Conservation (phyloP, 2,329 filamentous ascomycete species). For the Metarhizium sp. region DNA sequence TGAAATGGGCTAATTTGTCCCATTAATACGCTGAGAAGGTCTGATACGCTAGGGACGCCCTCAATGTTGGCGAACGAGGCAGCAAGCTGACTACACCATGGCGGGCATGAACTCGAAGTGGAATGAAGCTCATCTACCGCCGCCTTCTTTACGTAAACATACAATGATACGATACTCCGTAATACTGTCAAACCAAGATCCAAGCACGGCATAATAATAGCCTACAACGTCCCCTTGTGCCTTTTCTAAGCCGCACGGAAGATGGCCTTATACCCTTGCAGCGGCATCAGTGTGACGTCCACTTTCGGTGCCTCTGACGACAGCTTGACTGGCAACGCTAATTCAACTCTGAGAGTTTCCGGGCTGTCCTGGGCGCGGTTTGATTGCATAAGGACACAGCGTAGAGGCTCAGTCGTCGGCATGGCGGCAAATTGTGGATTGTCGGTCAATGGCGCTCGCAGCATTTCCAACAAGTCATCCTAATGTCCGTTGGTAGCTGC, state of each 20-base stretch:
- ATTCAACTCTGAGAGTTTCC: not conserved
- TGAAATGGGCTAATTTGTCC: not conserved
- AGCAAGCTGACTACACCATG: not conserved
- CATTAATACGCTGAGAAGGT: not conserved
- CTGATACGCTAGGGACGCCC: not conserved
- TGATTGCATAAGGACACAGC: not conserved
- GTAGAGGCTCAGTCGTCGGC: not conserved
- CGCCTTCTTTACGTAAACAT: not conserved
- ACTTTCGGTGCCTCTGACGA: not conserved
- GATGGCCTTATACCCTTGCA: not conserved
- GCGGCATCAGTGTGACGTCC: not conserved
- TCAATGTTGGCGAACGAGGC: not conserved
- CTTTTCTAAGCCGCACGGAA: not conserved
- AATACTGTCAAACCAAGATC: not conserved
- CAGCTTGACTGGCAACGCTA: not conserved
- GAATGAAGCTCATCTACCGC: not conserved
- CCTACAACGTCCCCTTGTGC: not conserved
- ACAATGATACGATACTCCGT: not conserved
- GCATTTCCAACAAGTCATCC: conserved; percentile 10
- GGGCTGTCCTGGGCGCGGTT: not conserved
- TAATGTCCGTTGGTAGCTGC: conserved; percentile 34
- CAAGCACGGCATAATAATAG: not conserved
- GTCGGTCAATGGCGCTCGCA: not conserved
- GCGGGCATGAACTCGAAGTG: not conserved
- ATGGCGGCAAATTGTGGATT: not conserved